These are phyloP conservation scores for Sporothrix luriei DNA, from an alignment of 2,329 filamentous ascomycete species.

Conservation along the genomic window DNA sequence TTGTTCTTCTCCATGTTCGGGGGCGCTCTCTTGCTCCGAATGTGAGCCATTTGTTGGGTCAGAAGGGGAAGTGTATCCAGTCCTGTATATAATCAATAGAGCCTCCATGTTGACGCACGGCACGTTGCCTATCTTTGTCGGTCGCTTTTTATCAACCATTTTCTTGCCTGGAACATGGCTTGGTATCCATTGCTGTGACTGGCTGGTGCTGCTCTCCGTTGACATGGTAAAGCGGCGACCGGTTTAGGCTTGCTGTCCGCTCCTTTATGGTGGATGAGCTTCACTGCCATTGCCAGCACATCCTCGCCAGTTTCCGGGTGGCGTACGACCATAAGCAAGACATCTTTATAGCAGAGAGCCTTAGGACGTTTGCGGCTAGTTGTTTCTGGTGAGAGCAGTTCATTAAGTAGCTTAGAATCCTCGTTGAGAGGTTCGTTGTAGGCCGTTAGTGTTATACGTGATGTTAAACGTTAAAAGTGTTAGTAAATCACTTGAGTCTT, in stretches of 20 bases:
- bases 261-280: slow-evolving; percentile 13
- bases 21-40: no score
- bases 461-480: neutral
- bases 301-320: slow-evolving; percentile 5
- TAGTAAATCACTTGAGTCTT: neutral
- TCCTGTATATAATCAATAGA: no score
- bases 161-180: no score
- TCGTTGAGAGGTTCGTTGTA: slow-evolving; percentile 4
- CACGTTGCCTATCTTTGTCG: no score
- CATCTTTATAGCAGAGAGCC: slow-evolving; percentile 12
- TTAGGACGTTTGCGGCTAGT: slow-evolving; percentile 4
- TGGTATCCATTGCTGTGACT: no score
- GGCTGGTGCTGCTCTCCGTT: no score
- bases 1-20: no score
- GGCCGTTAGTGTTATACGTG: neutral
- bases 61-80: no score
- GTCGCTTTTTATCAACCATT: no score
- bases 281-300: slow-evolving; percentile 19
- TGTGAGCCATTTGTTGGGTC: no score
- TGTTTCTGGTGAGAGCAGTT: slow-evolving; percentile 1
- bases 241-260: slow-evolving; percentile 11
- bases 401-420: neutral
- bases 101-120: no score
- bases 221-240: no score
- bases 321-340: neutral